A percentile compares a stretch with the other conserved stretches of the same genome.
Conservation (phyloP, 345 rosid species). For the Atalantia buxifolia region DNA sequence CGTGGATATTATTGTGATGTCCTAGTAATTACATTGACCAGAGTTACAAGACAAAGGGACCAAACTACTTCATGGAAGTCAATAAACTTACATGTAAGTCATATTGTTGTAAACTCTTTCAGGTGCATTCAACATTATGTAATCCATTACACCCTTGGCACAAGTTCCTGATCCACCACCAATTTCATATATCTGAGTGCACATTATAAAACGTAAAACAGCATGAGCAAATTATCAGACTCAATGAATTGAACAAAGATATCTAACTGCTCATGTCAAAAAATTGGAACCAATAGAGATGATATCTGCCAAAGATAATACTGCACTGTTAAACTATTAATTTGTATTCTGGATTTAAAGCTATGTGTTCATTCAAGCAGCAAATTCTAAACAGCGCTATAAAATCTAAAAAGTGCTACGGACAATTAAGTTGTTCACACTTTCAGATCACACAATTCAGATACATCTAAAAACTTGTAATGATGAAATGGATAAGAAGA, state of each 20-base stretch:
- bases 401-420: not conserved
- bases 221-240: slow-evolving; percentile 14
- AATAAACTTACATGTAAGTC: slow-evolving; percentile 73
- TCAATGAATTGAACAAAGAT: not conserved
- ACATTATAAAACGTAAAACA: slow-evolving; percentile 17
- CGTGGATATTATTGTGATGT: not conserved
- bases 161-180: slow-evolving; percentile 99
- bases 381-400: not conserved
- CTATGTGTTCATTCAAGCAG: not conserved
- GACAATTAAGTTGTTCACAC: not conserved
- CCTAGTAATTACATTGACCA: not conserved
- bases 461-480: not conserved
- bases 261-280: slow-evolving; percentile 1
- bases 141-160: slow-evolving; percentile 93
- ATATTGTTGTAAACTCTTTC: slow-evolving; percentile 81
- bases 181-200: slow-evolving; percentile 86
- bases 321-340: not conserved
- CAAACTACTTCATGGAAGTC: not conserved
- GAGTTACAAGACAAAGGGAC: slow-evolving; percentile 1
- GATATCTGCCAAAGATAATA: not conserved
- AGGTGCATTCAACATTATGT: slow-evolving; percentile 94
- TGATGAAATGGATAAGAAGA: not conserved
- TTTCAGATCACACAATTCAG: not conserved
- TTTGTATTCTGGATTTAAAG: slow-evolving; percentile 4
- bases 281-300: not conserved